Evolutionary conservation across 495 filamentous ascomycete species (phyloP), one percentile per base, ranked within the genome.

Genomic region (Hypoxylon trugodes): DNA sequence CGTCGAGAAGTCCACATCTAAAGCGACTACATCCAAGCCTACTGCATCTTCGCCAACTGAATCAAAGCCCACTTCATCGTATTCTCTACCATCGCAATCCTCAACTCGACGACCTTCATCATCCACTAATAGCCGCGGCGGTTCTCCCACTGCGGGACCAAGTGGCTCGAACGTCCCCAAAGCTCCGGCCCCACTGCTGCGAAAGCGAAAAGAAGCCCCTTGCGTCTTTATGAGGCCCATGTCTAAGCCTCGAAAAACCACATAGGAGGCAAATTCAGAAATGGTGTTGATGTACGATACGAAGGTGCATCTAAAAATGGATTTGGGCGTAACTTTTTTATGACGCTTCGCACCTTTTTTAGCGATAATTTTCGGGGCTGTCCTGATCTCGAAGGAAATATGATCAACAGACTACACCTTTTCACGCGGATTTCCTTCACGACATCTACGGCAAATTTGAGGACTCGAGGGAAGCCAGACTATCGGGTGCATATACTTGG

Each of bases 141-240:
- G 28, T 3, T 9, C 47, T 2, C 2, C 21, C 13, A 13, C 35
- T 35, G 22, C 49, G 3, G 42, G 24, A 21, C 33, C 12, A 8
- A 33, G 22, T 16, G 33, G 12, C 42, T n/a, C 32, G 15, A 4
- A 30, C 51, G 25, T 36, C 24, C 24, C n/a, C 30, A 37, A 47
- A 19, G 19, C 36, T 63, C 10, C 59, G 36, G 22, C 55, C 28
- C 38, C 19, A 10, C 15, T 52, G 30, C 28, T 40, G 15, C 63
- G 54, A 38, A 74, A 76, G 49, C 61, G 72, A 43, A 76, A 74
- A 41, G 19, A 37, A 6, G 41, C 65, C 3, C 68, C 68, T 7
- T 69, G 70, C 58, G 37, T 75, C 6, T 78, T 78, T 35, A 75
- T 76, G 73, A 54, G 55, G 19, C 69, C 68, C 1, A 68, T 66